Evolutionary conservation across 306 rosid species (phyloP).

Genomic region (Canavalia gladiata): DNA sequence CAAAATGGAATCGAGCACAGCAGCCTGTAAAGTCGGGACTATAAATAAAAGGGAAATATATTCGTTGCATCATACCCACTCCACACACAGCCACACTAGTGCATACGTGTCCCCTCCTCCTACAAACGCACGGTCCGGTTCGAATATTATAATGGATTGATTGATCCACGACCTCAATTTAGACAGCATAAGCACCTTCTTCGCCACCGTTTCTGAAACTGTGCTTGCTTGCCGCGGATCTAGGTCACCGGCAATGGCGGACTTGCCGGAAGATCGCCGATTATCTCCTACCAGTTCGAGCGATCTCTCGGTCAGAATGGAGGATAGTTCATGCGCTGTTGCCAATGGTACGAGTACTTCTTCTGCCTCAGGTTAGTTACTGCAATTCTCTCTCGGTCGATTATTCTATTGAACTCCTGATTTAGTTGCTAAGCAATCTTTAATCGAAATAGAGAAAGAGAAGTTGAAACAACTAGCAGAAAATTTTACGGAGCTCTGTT

Average conservation of each 20-base stretch:
- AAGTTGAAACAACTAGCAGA: not conserved
- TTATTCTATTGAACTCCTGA: conserved; percentile 33
- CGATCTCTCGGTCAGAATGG: conserved; percentile 54
- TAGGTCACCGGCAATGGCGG: conserved; percentile 66
- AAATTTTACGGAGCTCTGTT: not conserved
- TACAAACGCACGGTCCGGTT: not conserved
- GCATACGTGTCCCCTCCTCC: conserved; percentile 36
- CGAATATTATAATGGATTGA: not conserved
- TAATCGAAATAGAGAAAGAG: not conserved
- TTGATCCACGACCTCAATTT: not conserved
- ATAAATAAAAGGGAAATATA: not conserved
- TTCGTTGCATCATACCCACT: not conserved
- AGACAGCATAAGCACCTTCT: not conserved
- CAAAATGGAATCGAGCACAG: conserved; percentile 19
- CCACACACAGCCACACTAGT: not conserved
- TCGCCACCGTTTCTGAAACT: not conserved
- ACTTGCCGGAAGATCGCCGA: conserved; percentile 56
- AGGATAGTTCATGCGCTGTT: conserved; percentile 43
- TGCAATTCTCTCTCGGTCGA: not conserved
- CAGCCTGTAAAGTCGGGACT: conserved; percentile 39
- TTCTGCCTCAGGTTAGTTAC: conserved; percentile 67
- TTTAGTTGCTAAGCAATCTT: conserved; percentile 14
- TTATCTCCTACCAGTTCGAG: conserved; percentile 54
- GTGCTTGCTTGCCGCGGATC: conserved; percentile 48
- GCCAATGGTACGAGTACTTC: conserved; percentile 52